These are phyloP conservation scores for Volvox reticuliferus DNA, from an alignment of 139 green algal genomes.

Conservation along the genomic window DNA sequence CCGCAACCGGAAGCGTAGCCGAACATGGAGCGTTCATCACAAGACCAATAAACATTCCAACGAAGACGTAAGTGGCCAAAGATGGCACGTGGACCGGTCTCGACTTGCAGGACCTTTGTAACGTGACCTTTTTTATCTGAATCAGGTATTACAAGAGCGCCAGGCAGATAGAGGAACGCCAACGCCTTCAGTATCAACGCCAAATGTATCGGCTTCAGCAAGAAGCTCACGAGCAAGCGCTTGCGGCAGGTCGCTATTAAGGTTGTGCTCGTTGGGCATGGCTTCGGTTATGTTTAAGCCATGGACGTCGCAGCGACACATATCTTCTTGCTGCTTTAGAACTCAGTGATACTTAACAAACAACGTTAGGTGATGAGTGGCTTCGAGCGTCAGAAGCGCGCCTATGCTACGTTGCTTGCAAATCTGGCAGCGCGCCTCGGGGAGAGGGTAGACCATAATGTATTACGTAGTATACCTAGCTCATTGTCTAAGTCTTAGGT, in stretches of 20 bases:
- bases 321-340: neutral
- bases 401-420: neutral
- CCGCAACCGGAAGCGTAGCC: neutral
- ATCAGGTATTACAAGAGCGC: slow-evolving; percentile 35
- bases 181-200: slow-evolving; percentile 10
- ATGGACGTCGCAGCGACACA: neutral
- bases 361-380: neutral
- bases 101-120: neutral
- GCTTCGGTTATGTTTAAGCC: too few relatives aligned
- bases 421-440: neutral
- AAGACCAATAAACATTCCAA: slow-evolving; percentile 19
- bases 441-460: neutral
- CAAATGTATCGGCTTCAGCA: slow-evolving; percentile 10
- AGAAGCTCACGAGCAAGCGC: slow-evolving; percentile 25
- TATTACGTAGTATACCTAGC: neutral
- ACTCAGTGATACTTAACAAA: neutral
- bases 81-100: neutral
- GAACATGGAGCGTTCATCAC: neutral
- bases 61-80: slow-evolving; percentile 17
- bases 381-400: neutral
- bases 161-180: slow-evolving; percentile 6
- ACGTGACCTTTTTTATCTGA: neutral
- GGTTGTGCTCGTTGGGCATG: too few relatives aligned
- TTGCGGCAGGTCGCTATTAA: neutral
- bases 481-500: neutral